A percentile compares a stretch with the other conserved stretches of the same genome.
Evolutionary conservation across 1,284 basidiomycete genomes (phyloP).

Genomic region (Athelia psychrophila): DNA sequence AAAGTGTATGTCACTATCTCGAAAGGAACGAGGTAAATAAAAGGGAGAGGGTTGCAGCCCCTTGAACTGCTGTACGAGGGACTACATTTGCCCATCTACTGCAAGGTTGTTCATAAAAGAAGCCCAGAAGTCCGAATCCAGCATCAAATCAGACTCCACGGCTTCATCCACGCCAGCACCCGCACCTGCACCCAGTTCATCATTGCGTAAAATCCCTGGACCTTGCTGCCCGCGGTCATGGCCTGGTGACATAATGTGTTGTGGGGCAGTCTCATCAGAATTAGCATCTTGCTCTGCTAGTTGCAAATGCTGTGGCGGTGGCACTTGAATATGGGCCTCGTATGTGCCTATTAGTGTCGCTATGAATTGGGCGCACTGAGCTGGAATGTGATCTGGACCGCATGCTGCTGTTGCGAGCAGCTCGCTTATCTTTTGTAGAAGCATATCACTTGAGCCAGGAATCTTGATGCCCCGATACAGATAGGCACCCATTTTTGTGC

Average conservation of each 20-base stretch:
- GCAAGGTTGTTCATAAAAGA: neutral
- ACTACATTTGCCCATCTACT: too few relatives aligned
- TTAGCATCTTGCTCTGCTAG: neutral
- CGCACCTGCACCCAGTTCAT: neutral
- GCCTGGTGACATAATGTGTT: neutral
- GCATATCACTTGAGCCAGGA: slow-evolving; percentile 34
- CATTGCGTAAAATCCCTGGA: neutral
- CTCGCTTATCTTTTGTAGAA: slow-evolving; percentile 31
- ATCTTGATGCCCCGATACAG: slow-evolving; percentile 29
- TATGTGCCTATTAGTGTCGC: slow-evolving; percentile 17
- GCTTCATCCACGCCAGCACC: too few relatives aligned
- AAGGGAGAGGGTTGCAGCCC: too few relatives aligned
- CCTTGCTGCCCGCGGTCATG: too few relatives aligned
- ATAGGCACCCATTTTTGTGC: slow-evolving; percentile 35
- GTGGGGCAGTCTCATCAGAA: neutral
- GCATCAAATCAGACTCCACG: neutral
- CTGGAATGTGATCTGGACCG: slow-evolving; percentile 36
- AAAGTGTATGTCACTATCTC: too few relatives aligned
- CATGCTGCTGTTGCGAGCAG: slow-evolving; percentile 29
- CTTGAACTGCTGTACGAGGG: too few relatives aligned
- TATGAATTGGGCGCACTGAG: slow-evolving; percentile 39
- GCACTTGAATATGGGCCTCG: neutral
- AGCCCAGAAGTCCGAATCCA: neutral
- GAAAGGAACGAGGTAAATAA: too few relatives aligned
- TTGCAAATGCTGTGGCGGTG: too few relatives aligned